These are phyloP conservation scores for Dissophora globulifera DNA, from an alignment of 192 early-diverging fungal genomes.

Conservation along the genomic window DNA sequence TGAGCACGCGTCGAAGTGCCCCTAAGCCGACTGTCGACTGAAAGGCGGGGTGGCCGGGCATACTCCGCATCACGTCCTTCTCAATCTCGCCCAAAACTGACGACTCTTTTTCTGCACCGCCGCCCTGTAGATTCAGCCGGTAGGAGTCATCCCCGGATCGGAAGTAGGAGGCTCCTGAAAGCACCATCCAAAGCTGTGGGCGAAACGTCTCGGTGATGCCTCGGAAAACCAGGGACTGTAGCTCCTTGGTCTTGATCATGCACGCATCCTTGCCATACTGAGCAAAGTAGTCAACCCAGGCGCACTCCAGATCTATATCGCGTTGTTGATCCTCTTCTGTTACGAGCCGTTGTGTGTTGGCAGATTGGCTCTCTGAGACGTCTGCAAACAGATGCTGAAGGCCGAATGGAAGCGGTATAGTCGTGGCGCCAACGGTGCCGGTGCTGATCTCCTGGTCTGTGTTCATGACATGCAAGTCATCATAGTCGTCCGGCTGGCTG, in stretches of 20 bases:
- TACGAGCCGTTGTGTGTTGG: background rate
- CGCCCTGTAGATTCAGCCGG: conserved; percentile 14
- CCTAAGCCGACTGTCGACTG: conserved; percentile 34
- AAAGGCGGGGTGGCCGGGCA: conserved; percentile 46
- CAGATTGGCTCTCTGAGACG: background rate
- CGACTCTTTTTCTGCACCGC: background rate
- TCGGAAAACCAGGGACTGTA: conserved; percentile 5
- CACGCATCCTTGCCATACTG: conserved; percentile 31
- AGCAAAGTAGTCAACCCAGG: conserved; percentile 48
- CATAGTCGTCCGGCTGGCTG: conserved; percentile 8
- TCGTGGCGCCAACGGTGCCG: too few relatives aligned
- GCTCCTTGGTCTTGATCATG: conserved; percentile 41
- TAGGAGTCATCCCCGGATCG: conserved; percentile 24
- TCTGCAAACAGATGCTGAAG: conserved; percentile 21
- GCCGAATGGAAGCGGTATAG: conserved; percentile 9
- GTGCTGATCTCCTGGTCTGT: conserved; percentile 2
- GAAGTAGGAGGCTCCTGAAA: conserved; percentile 37
- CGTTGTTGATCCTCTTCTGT: background rate
- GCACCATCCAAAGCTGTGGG: conserved; percentile 46
- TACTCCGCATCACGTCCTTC: conserved; percentile 45
- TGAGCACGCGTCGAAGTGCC: conserved; percentile 31
- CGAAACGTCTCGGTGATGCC: conserved; percentile 34
- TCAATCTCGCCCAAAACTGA: conserved; percentile 32
- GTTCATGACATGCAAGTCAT: background rate
- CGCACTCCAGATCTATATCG: conserved; percentile 34